These are phyloP conservation scores for Aspergillus biplanus DNA, from an alignment of 495 filamentous ascomycete genomes.

Conservation along the genomic window DNA sequence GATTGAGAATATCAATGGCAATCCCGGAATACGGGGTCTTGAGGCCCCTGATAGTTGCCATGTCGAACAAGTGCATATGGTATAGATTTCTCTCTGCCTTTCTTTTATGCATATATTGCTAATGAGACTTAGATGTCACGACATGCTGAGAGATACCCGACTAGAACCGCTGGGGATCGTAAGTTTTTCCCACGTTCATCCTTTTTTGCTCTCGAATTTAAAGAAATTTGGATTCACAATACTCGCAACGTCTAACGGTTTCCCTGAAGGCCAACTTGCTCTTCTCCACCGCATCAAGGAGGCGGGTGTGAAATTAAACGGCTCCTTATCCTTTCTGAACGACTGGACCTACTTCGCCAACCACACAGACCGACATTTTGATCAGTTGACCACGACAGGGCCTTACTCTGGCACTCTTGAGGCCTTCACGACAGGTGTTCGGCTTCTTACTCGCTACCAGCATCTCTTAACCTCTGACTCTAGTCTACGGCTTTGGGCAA, in stretches of 20 bases:
- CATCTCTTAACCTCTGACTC: conserved; percentile 39
- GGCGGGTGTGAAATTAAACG: conserved; percentile 46
- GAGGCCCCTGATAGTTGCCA: conserved; percentile 50
- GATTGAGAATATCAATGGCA: conserved; percentile 54
- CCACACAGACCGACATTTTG: conserved; percentile 44
- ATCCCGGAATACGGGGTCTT: conserved; percentile 41
- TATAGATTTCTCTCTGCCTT: conserved; percentile 29
- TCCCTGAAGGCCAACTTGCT: conserved; percentile 50
- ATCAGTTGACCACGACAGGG: conserved; percentile 60
- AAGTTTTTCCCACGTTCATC: conserved; percentile 28
- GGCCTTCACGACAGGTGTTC: conserved; percentile 60
- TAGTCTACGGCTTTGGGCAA: conserved; percentile 56
- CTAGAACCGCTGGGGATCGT: conserved; percentile 53
- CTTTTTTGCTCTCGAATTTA: no score
- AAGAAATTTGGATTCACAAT: no score
- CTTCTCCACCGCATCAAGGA: conserved; percentile 49
- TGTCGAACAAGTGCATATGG: conserved; percentile 64
- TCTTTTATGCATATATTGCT: conserved; percentile 4
- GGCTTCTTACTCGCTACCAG: conserved; percentile 56
- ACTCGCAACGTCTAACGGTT: background rate
- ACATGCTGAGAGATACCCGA: conserved; percentile 63
- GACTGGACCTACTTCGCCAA: conserved; percentile 59
- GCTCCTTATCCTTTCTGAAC: conserved; percentile 57
- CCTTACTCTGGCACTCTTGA: conserved; percentile 59
- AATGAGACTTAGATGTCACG: conserved; percentile 53